These are phyloP conservation scores for Neurospora sp. DNA, from an alignment of 2,329 filamentous ascomycete genomes.

Conservation along the genomic window DNA sequence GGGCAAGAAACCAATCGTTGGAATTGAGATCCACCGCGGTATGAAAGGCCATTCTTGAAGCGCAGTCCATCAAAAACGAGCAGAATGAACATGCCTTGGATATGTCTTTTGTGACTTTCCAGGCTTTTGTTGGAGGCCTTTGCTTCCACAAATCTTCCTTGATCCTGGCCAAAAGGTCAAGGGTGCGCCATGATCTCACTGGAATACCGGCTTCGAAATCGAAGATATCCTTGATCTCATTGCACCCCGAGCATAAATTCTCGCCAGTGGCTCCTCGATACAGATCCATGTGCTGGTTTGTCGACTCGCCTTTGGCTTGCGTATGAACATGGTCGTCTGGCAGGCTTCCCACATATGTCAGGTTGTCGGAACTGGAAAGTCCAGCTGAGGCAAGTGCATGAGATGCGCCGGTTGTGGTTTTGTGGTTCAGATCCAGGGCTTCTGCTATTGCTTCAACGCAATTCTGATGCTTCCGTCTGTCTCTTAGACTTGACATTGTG, in stretches of 20 bases:
- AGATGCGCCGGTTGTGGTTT: fast-evolving
- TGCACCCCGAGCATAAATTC: neutral
- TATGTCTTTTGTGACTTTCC: too few species aligned
- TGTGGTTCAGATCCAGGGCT: neutral
- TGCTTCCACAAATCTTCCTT: too few species aligned
- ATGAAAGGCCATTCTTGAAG: too few species aligned
- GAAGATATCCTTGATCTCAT: neutral
- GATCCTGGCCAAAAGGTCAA: too few species aligned
- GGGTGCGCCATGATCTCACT: fast-evolving
- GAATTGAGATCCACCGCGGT: too few species aligned
- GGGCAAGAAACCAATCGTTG: too few species aligned
- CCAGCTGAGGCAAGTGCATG: neutral
- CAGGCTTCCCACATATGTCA: neutral
- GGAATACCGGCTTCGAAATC: neutral
- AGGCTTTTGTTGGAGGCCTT: too few species aligned
- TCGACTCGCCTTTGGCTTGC: neutral
- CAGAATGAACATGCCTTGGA: too few species aligned
- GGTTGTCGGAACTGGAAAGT: neutral
- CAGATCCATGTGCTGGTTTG: neutral
- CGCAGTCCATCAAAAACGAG: too few species aligned
- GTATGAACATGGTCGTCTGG: neutral
- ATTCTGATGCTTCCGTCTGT: neutral
- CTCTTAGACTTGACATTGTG: neutral
- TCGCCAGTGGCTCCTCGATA: neutral
- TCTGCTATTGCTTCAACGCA: neutral